Evolutionary conservation across 2,329 filamentous ascomycete species (phyloP), one percentile per base, ranked within the genome.

Genomic region (Cryoendolithus antarcticus): DNA sequence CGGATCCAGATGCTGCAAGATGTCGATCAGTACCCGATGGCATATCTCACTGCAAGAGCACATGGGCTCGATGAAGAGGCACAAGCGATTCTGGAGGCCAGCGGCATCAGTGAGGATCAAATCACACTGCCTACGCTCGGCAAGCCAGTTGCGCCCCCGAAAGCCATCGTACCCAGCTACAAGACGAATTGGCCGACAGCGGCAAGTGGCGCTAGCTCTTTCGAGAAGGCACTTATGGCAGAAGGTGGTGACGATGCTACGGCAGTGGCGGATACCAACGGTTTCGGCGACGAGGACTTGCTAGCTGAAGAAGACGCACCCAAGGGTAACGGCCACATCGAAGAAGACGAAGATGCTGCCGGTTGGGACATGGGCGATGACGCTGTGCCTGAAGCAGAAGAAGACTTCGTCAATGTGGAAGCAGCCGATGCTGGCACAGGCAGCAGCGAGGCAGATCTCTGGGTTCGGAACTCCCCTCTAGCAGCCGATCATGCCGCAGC

Each of bases 1-100:
- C 75, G 88, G 53, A 93, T 98, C 59, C 85, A 96, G 56, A 93
- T 98, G 85, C 91, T 98, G 69, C 95, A 96, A 65, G 91, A 98
- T 62, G 88, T 95, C 52, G 89, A 96, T 57, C 74, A 94, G 46
- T 95, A 96, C 57, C 88, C 91, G n/a, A 71, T 98, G 38, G 91
- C 91, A 3, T 98, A 94, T 54, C 78, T 94, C 60, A 93, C 88
- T 10, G 93, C 91, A 37, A 98, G 96, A 65, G 80, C 88, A 0
- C 76, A 96, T 54, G 86, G 86, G 4, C 65, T 95, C 37, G 80
- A 82, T 9, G 89, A 98, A 47, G 88, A 98, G 62, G 89, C 85
- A 47, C 79, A 93, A 56, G 76, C 82, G 2, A 95, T 98, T 46
- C 69, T 98, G 4, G 89, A 96, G 57, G 85, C 83, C 6, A 83